Percentiles rank a stretch among this genome's conserved stretches.
These are phyloP conservation scores for Megacollybia marginata DNA, from an alignment of 768 basidiomycete species.

Conservation along the genomic window DNA sequence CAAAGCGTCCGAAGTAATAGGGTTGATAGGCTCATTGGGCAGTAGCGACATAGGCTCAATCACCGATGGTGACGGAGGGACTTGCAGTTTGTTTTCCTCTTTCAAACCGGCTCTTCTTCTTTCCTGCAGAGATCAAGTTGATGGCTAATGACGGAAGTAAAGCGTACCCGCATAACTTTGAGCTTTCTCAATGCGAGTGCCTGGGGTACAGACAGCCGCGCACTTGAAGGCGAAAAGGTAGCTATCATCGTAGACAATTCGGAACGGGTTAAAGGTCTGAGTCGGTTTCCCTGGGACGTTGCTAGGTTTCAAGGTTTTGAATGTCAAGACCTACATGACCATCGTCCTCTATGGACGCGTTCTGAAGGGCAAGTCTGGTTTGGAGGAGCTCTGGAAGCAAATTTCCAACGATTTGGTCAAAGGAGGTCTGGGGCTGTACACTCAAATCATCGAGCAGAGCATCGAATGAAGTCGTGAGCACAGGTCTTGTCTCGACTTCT, in stretches of 20 bases:
- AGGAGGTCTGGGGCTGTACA: not conserved
- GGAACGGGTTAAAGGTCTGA: not conserved
- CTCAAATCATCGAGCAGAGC: not conserved
- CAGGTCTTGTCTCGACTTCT: too few relatives aligned
- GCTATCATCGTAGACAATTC: not conserved
- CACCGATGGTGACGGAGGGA: slow-evolving; percentile 4
- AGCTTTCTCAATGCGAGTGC: slow-evolving; percentile 35
- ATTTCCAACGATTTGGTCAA: not conserved
- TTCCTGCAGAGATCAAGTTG: slow-evolving; percentile 17
- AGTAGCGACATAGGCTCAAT: slow-evolving; percentile 31
- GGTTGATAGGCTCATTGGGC: slow-evolving; percentile 16
- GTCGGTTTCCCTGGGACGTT: not conserved
- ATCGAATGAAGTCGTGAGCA: not conserved
- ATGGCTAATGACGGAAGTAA: not conserved
- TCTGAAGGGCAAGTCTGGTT: not conserved
- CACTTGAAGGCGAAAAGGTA: not conserved
- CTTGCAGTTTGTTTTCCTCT: slow-evolving; percentile 9
- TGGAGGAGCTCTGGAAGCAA: not conserved
- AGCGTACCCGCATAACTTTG: slow-evolving; percentile 33
- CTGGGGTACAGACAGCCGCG: slow-evolving; percentile 10
- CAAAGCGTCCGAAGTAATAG: slow-evolving; percentile 42
- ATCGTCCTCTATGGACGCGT: not conserved
- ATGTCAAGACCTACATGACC: not conserved
- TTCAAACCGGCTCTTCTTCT: slow-evolving; percentile 16
- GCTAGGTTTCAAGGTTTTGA: not conserved